phyloP scores from a whole-genome alignment of 768 basidiomycete species.

The Trametes cubensis region DNA sequence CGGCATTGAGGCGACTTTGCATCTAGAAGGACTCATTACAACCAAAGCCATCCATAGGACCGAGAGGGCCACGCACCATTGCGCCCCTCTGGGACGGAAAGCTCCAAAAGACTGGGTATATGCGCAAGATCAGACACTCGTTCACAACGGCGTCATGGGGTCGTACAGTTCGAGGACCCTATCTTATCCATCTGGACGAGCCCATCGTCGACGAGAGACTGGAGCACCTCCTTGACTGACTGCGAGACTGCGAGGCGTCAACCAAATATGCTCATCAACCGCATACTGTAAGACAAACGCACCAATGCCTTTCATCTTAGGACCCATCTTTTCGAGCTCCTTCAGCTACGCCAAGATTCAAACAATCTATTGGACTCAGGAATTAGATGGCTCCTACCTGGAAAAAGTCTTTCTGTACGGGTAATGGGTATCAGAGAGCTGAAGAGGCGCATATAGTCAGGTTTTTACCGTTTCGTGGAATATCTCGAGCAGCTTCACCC shows the following conservation, averaged over 20 bases:
- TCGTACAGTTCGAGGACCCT: constrained; percentile 89
- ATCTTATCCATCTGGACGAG: constrained; percentile 90
- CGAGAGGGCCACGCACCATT: constrained; percentile 46
- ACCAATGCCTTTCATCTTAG: constrained; percentile 93
- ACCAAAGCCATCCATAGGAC: too few relatives aligned
- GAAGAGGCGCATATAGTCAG: background rate
- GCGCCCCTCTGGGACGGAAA: constrained; percentile 89
- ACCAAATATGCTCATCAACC: too few relatives aligned
- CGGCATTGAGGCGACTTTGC: constrained; percentile 55
- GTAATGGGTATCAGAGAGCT: too few relatives aligned
- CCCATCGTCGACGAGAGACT: constrained; percentile 84
- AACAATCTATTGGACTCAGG: background rate
- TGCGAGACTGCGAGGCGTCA: constrained; percentile 64
- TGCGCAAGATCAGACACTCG: constrained; percentile 19
- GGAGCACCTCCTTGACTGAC: constrained; percentile 89
- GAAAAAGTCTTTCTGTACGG: constrained; percentile 76
- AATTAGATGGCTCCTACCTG: constrained; percentile 44
- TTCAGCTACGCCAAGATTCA: constrained; percentile 57
- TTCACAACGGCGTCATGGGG: constrained; percentile 11
- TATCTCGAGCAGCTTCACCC: constrained; percentile 84
- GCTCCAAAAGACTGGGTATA: constrained; percentile 84
- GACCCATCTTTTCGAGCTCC: constrained; percentile 87
- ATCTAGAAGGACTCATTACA: constrained; percentile 41
- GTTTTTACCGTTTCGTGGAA: constrained; percentile 82
- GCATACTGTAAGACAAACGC: constrained; percentile 22